These are phyloP conservation scores for Pelargonium australe DNA, from an alignment of 441 rosid genomes.

Conservation along the genomic window DNA sequence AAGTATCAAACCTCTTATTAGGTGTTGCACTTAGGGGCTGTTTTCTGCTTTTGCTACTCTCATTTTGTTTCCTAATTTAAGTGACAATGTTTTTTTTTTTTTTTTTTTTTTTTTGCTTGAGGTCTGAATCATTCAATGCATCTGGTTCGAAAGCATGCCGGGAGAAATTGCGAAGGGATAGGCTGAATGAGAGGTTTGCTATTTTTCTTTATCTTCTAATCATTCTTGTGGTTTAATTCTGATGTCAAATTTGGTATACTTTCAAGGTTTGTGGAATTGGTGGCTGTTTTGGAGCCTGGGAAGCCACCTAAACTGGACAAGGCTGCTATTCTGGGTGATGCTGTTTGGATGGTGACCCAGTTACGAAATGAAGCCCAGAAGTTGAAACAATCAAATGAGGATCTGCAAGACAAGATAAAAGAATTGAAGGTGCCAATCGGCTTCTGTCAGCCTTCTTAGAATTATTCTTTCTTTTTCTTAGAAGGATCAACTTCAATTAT, in stretches of 20 bases:
- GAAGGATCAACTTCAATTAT: neutral
- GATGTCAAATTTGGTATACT: neutral
- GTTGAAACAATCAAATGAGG: constrained; percentile 72
- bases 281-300: constrained; percentile 80
- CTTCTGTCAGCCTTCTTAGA: too few relatives aligned
- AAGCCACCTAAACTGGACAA: constrained; percentile 91
- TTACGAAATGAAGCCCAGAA: constrained; percentile 82
- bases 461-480: too few relatives aligned
- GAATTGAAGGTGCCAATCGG: constrained; percentile 61
- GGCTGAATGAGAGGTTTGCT: constrained; percentile 70
- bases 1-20: too few relatives aligned
- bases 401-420: constrained; percentile 88
- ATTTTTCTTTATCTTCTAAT: neutral
- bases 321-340: constrained; percentile 80
- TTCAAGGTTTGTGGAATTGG: constrained; percentile 78
- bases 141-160: constrained; percentile 95
- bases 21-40: neutral
- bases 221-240: neutral
- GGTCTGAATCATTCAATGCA: constrained; percentile 59
- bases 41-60: neutral
- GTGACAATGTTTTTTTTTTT: neutral
- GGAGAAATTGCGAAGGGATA: constrained; percentile 94
- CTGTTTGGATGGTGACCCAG: constrained; percentile 80
- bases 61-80: neutral
- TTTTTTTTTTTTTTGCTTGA: constrained; percentile 43